Conservation (phyloP, 1,284 basidiomycete genomes). For the Boletellus deceptivus region DNA sequence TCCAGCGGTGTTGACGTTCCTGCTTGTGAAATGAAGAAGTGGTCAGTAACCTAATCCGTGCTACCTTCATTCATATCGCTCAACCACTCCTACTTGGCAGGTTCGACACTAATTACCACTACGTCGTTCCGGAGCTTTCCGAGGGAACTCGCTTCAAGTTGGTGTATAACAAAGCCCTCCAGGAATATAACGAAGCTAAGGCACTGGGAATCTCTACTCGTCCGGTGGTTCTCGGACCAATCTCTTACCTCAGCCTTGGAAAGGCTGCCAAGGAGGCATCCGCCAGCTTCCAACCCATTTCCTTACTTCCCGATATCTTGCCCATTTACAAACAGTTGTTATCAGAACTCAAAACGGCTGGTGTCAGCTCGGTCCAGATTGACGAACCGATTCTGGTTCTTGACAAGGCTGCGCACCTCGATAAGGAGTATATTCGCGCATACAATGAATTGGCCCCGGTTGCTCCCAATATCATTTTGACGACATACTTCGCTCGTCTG, state of each 20-base stretch:
- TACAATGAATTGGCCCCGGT: conserved; percentile 84
- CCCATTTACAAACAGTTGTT: conserved; percentile 94
- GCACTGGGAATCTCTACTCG: conserved; percentile 87
- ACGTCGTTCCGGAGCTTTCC: conserved; percentile 96
- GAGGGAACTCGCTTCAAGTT: conserved; percentile 93
- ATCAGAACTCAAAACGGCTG: conserved; percentile 88
- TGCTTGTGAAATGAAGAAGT: conserved; percentile 99
- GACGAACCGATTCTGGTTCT: conserved; percentile 97
- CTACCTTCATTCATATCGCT: conserved; percentile 8
- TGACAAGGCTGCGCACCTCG: conserved; percentile 79
- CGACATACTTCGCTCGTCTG: conserved; percentile 96
- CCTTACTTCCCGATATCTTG: conserved; percentile 86
- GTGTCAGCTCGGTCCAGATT: conserved; percentile 93
- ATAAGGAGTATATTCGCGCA: conserved; percentile 78
- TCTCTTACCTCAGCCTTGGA: conserved; percentile 94
- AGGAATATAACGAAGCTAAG: conserved; percentile 96
- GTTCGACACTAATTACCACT: conserved; percentile 99
- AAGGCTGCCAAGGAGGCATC: conserved; percentile 89
- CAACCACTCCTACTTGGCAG: conserved; percentile 39
- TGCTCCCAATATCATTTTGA: conserved; percentile 89
- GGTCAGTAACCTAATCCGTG: conserved; percentile 48
- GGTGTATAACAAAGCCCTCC: conserved; percentile 92
- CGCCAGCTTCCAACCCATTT: conserved; percentile 86
- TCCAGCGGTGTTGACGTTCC: conserved; percentile 93
- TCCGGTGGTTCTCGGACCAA: conserved; percentile 93